phyloP scores from a whole-genome alignment of 495 filamentous ascomycete genomes.

The Lophiotrema nucula region DNA sequence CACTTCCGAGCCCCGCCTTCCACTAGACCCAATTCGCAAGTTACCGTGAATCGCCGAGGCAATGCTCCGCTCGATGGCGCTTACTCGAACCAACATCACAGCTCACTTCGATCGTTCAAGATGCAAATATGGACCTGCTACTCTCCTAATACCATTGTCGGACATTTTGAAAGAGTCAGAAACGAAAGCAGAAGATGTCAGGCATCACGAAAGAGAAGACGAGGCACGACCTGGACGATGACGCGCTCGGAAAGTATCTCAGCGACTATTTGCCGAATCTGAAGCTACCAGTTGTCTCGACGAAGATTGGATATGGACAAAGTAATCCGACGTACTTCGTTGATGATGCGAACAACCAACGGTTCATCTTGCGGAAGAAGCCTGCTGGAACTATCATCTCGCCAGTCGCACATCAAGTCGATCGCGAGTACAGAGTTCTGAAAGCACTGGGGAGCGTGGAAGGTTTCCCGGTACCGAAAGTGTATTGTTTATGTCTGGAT shows the following conservation, averaged over 20 bases:
- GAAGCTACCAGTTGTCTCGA: slow-evolving; percentile 20
- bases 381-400: slow-evolving; percentile 26
- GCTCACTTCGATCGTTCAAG: not conserved
- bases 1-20: no score
- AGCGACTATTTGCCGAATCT: slow-evolving; percentile 11
- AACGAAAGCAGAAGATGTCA: not conserved
- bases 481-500: slow-evolving; percentile 28
- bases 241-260: slow-evolving; percentile 21
- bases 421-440: slow-evolving; percentile 28
- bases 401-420: slow-evolving; percentile 31
- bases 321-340: slow-evolving; percentile 34
- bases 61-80: not conserved
- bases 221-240: slow-evolving; percentile 25
- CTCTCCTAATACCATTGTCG: no score
- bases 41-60: not conserved
- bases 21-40: no score
- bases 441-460: slow-evolving; percentile 24
- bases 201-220: not conserved
- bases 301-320: slow-evolving; percentile 34
- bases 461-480: slow-evolving; percentile 31
- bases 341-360: slow-evolving; percentile 18
- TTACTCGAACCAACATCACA: not conserved
- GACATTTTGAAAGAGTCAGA: no score
- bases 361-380: slow-evolving; percentile 32
- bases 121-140: no score